Evolutionary conservation across 768 basidiomycete species (phyloP).

Genomic region (Macrolepiota fuliginosa): DNA sequence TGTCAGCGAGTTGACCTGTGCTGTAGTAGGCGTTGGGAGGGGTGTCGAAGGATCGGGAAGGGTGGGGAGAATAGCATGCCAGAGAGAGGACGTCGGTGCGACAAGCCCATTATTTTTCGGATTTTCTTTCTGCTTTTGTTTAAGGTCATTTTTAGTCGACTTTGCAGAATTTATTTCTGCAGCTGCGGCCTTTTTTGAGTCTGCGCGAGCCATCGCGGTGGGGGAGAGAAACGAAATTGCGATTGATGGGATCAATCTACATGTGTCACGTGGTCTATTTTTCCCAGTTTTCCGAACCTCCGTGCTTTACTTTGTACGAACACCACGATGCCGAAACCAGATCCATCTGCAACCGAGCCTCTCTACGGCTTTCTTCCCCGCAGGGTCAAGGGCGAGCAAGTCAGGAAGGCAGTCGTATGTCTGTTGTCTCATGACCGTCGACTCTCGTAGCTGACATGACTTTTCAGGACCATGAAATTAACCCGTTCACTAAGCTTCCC

Average conservation of each 20-base stretch:
- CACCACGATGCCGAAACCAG: not conserved
- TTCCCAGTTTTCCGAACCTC: not conserved
- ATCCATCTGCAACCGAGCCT: slow-evolving; percentile 39
- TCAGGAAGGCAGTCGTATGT: slow-evolving; percentile 68
- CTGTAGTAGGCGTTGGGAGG: slow-evolving; percentile 33
- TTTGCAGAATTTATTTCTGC: not conserved
- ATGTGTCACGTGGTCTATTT: not conserved
- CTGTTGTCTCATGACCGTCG: not conserved
- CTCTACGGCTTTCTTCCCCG: slow-evolving; percentile 74
- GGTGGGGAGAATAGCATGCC: slow-evolving; percentile 49
- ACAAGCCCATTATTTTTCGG: slow-evolving; percentile 22
- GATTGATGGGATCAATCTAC: not conserved
- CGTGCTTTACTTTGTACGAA: no score
- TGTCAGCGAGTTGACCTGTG: slow-evolving; percentile 43
- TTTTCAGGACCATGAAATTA: slow-evolving; percentile 69
- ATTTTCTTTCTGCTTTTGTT: not conserved
- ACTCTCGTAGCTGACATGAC: not conserved
- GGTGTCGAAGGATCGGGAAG: slow-evolving; percentile 31
- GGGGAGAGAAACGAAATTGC: not conserved
- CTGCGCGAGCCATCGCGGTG: slow-evolving; percentile 6
- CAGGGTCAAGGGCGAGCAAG: slow-evolving; percentile 63
- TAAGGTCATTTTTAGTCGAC: not conserved
- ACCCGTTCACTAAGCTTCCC: slow-evolving; percentile 85
- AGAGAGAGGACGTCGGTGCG: slow-evolving; percentile 43
- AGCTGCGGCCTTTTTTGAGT: not conserved